A percentile compares a stretch with the other conserved stretches of the same genome.
These are phyloP conservation scores for Eimeria falciformis DNA, from an alignment of 169 alveolate genomes.

Conservation along the genomic window DNA sequence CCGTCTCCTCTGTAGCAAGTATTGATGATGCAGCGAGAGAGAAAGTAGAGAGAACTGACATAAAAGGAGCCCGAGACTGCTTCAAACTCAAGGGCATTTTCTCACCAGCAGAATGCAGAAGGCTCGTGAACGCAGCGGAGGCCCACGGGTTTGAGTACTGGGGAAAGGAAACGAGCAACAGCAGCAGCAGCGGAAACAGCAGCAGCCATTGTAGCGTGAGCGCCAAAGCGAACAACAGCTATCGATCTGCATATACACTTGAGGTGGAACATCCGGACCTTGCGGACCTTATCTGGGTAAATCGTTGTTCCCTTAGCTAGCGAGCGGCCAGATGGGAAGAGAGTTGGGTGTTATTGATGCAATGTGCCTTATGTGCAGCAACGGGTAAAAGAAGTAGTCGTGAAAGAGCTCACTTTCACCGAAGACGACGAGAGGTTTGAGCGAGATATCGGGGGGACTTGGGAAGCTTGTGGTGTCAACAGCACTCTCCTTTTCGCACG, in stretches of 20 bases:
- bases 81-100: constrained; percentile 56
- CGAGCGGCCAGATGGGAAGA: neutral
- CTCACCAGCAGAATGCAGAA: constrained; percentile 59
- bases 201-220: constrained; percentile 15
- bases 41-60: neutral
- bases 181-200: neutral
- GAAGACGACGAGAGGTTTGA: constrained; percentile 73
- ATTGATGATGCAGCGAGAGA: neutral
- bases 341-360: neutral
- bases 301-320: neutral
- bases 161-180: constrained; percentile 31
- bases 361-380: constrained; percentile 24
- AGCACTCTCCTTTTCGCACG: constrained; percentile 76
- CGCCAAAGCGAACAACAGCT: constrained; percentile 19
- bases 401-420: constrained; percentile 28
- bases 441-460: constrained; percentile 73
- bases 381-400: constrained; percentile 64
- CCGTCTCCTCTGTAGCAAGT: neutral
- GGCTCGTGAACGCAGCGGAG: constrained; percentile 48
- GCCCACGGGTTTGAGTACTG: constrained; percentile 65
- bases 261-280: constrained; percentile 70
- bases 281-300: constrained; percentile 71
- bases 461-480: constrained; percentile 80
- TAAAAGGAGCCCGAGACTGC: constrained; percentile 57
- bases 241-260: constrained; percentile 65